Percentiles rank a stretch among this genome's conserved stretches.
These are phyloP conservation scores for Cetraspora pellucida DNA, from an alignment of 192 early-diverging fungal species.

Conservation along the genomic window DNA sequence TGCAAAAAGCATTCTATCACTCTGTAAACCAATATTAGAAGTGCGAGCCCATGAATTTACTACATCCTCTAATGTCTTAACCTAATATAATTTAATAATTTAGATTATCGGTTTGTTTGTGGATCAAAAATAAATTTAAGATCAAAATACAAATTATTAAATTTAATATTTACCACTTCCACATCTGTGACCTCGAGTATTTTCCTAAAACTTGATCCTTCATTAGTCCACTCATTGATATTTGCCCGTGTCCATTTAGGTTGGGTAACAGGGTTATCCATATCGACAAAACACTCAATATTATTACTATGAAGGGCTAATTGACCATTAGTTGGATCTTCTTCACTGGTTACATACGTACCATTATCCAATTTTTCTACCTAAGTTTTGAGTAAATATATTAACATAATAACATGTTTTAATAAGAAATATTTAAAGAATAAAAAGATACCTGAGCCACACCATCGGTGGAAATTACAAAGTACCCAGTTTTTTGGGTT, in stretches of 20 bases:
- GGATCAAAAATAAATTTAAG: too few relatives aligned
- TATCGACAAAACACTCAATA: neutral
- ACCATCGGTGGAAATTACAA: neutral
- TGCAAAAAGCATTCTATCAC: neutral
- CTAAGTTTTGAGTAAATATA: neutral
- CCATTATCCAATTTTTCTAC: neutral
- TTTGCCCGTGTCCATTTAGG: neutral
- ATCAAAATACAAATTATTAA: neutral
- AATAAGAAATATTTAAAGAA: neutral
- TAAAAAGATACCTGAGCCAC: neutral
- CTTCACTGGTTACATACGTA: neutral
- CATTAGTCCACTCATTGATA: neutral
- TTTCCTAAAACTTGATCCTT: neutral
- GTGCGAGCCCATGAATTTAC: neutral
- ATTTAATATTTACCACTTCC: neutral
- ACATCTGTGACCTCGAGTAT: neutral
- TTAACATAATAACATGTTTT: neutral
- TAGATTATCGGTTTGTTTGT: neutral
- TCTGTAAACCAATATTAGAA: neutral
- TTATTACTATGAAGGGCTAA: neutral
- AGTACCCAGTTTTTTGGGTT: neutral
- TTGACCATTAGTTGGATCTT: neutral
- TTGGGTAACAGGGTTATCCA: neutral
- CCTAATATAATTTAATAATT: neutral
- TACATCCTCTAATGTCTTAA: neutral